Percentiles rank a stretch among this genome's conserved stretches.
These are phyloP conservation scores for Arachis monticola DNA, from an alignment of 331 rosid species.

Conservation along the genomic window DNA sequence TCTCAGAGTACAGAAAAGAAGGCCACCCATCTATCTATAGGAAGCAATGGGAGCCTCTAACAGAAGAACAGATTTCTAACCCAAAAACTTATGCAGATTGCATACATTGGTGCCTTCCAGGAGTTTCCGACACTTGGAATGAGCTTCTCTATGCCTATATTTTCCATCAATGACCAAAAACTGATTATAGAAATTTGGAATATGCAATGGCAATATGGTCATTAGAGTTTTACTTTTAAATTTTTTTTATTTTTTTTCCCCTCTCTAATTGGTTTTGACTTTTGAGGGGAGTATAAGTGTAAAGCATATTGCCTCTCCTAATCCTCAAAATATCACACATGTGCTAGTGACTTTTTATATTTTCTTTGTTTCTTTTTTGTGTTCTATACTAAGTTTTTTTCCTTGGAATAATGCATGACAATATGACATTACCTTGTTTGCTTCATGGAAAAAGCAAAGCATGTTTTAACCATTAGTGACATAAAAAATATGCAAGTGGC, in stretches of 20 bases:
- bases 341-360: neutral
- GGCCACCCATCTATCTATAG: slow-evolving; percentile 84
- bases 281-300: slow-evolving; percentile 28
- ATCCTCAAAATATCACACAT: slow-evolving; percentile 19
- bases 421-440: neutral
- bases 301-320: slow-evolving; percentile 31
- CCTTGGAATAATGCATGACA: neutral
- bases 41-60: slow-evolving; percentile 84
- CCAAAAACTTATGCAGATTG: slow-evolving; percentile 86
- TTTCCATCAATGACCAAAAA: slow-evolving; percentile 42
- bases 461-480: no score
- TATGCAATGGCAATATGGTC: neutral
- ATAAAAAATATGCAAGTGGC: no score
- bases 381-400: neutral
- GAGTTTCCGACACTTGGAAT: slow-evolving; percentile 91
- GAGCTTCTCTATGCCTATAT: slow-evolving; percentile 70
- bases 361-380: neutral
- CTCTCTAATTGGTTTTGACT: slow-evolving; percentile 3
- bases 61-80: slow-evolving; percentile 49
- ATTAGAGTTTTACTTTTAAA: neutral
- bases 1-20: slow-evolving; percentile 84
- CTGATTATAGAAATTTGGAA: neutral
- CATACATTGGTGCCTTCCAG: slow-evolving; percentile 95
- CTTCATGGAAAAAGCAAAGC: no score
- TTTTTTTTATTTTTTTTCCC: neutral